phyloP scores from a whole-genome alignment of 1,139 yeast species.

The Zygosaccharomyces sapae region DNA sequence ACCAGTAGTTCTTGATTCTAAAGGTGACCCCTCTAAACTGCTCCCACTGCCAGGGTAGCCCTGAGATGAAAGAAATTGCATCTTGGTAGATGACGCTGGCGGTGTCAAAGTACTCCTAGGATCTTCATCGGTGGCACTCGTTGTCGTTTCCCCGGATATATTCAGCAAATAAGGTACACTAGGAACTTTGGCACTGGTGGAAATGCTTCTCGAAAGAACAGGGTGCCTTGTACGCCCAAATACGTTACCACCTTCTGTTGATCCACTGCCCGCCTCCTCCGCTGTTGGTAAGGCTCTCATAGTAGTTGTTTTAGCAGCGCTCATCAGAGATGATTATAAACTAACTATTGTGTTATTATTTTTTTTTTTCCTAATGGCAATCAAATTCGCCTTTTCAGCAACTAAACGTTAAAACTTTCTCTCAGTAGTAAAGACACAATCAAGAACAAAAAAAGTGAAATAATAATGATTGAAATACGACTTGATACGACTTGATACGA shows the following conservation, averaged over 20 bases:
- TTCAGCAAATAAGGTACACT: conserved; percentile 14
- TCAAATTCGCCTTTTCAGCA: conserved; percentile 1
- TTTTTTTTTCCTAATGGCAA: not conserved
- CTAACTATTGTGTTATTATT: not conserved
- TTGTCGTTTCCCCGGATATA: conserved; percentile 7
- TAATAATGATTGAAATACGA: not conserved
- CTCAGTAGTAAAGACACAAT: not conserved
- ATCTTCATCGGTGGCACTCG: conserved; percentile 7
- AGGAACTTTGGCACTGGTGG: conserved; percentile 7
- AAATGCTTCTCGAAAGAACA: conserved; percentile 9
- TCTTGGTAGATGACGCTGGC: conserved; percentile 10
- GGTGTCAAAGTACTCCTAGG: conserved; percentile 9
- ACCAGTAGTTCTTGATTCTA: not conserved
- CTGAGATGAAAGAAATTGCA: conserved; percentile 10
- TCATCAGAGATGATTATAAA: conserved; percentile 8
- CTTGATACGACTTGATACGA: not conserved
- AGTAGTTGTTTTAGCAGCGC: conserved; percentile 14
- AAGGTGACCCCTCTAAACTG: conserved; percentile 7
- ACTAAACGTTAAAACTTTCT: conserved; percentile 3
- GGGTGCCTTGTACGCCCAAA: conserved; percentile 7
- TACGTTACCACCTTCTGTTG: not conserved
- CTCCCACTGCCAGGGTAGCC: conserved; percentile 7
- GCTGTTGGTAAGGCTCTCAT: conserved; percentile 10
- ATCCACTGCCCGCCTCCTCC: conserved; percentile 3
- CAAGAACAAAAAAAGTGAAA: not conserved